phyloP scores from a whole-genome alignment of 768 basidiomycete species.

The Ramaria sp. region DNA sequence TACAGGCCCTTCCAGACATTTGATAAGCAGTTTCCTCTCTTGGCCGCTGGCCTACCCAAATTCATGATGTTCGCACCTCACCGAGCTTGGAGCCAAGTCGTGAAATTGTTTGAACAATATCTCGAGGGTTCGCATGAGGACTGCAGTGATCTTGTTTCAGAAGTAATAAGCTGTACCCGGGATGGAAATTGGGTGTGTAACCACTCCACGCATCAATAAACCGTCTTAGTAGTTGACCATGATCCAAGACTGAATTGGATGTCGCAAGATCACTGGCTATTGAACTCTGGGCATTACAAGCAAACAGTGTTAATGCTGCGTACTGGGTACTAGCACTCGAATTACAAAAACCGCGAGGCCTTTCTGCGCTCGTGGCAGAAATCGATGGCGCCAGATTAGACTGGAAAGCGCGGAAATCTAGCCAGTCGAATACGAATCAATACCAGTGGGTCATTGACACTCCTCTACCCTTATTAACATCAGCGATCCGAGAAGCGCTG shows the following conservation, averaged over 20 bases:
- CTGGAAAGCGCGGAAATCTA: constrained; percentile 12
- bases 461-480: constrained; percentile 14
- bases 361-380: constrained; percentile 14
- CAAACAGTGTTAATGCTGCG: constrained; percentile 18
- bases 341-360: constrained; percentile 14
- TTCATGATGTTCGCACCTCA: constrained; percentile 12
- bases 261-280: constrained; percentile 11
- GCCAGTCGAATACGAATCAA: not conserved
- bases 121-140: not conserved
- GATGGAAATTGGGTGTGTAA: not conserved
- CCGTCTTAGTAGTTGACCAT: no score
- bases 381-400: constrained; percentile 10
- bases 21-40: constrained; percentile 14
- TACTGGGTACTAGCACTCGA: constrained; percentile 16
- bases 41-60: constrained; percentile 12
- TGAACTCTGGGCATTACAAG: constrained; percentile 17
- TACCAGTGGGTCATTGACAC: not conserved
- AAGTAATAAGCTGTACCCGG: not conserved
- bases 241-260: constrained; percentile 12
- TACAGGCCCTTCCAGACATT: constrained; percentile 13
- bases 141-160: not conserved
- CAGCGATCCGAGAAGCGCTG: constrained; percentile 18
- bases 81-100: constrained; percentile 11
- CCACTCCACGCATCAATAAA: no score
- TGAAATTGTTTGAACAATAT: constrained; percentile 2